Evolutionary conservation across 2,329 filamentous ascomycete genomes (phyloP), one percentile per base, ranked within the genome.

Genomic region (Aureobasidium mangrovei): DNA sequence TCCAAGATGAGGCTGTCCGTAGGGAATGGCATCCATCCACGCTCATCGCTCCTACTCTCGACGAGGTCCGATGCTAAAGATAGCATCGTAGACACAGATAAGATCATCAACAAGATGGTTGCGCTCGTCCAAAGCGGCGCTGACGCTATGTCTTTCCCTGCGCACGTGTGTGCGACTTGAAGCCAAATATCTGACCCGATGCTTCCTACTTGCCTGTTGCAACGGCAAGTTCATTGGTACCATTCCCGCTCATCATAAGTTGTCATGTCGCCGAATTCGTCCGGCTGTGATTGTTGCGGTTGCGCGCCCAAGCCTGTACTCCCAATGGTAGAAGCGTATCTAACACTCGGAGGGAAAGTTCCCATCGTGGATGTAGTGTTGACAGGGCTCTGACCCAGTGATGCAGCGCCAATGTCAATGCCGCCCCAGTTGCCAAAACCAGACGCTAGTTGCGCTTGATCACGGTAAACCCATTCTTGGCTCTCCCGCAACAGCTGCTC

Each of bases 341-440:
- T 35, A 31, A 42, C 27, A 27, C n/a, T 28, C 18, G 52, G n/a
- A 5, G 52, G 28, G 5, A 40, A 39, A 2, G 42, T 8, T 8
- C 33, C 42, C 0, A 46, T 4, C n/a, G 35, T 18, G 7, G 40
- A n/a, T 29, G 33, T 35, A 12, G 27, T 10, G 18, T 18, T 51
- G 3, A 51, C 38, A 4, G 47, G 54, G 35, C 40, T 46, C 18
- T 46, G 54, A 3, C 47, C 47, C 41, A 53, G 10, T 7, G 39
- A 32, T 27, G 32, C 28, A 47, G 33, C 41, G 8, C 46, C 36
- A 10, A 43, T 2, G 4, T 45, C 54, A 6, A 45, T 24, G 10
- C 41, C 43, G 7, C 41, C 71, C 82, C 82, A 86, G 53, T 82
- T 83, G 28, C 78, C 82, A 58, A 85, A 80, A 1, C 82, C 82